Conservation (phyloP, 2,329 filamentous ascomycete species). For the Colletotrichum somersetense region DNA sequence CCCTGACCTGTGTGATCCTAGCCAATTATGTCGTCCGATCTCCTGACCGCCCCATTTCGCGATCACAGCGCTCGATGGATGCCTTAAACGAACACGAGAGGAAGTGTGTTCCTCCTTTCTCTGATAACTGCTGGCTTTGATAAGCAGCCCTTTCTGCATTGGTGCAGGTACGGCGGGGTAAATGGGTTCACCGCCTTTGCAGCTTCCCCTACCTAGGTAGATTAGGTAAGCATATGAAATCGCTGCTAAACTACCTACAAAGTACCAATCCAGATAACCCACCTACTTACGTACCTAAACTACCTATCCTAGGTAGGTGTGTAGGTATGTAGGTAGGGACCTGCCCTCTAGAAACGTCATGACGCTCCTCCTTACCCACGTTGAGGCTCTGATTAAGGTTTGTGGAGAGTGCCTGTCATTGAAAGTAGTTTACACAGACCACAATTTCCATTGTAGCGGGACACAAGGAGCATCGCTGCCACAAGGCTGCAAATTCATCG, state of each 20-base stretch:
- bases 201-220: no score
- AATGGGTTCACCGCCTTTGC: conserved; percentile 6
- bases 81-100: conserved; percentile 35
- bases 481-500: neutral
- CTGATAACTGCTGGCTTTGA: neutral
- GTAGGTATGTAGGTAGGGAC: neutral
- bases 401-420: conserved; percentile 34
- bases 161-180: conserved; percentile 19
- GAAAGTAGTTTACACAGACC: conserved; percentile 24
- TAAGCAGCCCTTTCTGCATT: conserved; percentile 3
- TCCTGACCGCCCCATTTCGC: neutral
- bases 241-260: neutral
- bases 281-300: no score
- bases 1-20: conserved; percentile 7
- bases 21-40: conserved; percentile 25
- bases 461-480: conserved; percentile 4
- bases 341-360: conserved; percentile 4
- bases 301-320: no score
- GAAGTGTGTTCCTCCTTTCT: neutral
- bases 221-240: neutral
- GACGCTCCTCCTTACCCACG: conserved; percentile 15
- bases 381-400: conserved; percentile 37
- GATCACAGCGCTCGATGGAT: neutral
- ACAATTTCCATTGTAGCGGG: conserved; percentile 1
- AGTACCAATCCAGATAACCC: no score